phyloP scores from a whole-genome alignment of 176 grass and related monocot species.

The Thalia dealbata region DNA sequence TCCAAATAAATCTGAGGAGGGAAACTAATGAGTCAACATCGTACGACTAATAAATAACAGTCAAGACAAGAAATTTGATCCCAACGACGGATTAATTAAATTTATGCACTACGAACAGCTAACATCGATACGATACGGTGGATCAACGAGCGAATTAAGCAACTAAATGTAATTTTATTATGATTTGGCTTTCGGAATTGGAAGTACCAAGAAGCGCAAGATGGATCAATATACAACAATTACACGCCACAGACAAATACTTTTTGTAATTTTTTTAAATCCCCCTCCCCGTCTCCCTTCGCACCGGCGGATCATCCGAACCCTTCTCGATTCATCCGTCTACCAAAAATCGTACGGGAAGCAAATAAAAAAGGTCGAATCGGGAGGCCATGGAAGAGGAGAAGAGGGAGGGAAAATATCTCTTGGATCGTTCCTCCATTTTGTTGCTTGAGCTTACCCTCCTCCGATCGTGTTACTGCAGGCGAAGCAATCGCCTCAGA shows the following conservation, averaged over 20 bases:
- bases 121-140: too few relatives aligned
- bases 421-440: neutral
- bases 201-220: neutral
- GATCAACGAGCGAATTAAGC: neutral
- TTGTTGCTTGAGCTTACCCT: neutral
- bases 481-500: conserved; percentile 51
- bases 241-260: neutral
- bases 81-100: too few relatives aligned
- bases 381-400: neutral
- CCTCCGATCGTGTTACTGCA: conserved; percentile 32
- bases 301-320: neutral
- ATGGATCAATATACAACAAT: neutral
- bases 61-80: too few relatives aligned
- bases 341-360: neutral
- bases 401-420: neutral
- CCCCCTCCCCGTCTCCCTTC: neutral
- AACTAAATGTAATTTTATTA: neutral
- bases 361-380: neutral
- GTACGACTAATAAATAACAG: too few relatives aligned
- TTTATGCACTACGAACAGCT: too few relatives aligned
- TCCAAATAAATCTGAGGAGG: too few relatives aligned
- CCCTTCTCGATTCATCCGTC: neutral
- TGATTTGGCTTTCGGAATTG: neutral
- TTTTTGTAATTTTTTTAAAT: neutral
- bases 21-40: too few relatives aligned